These are phyloP conservation scores for Tephrocybe sp. DNA, from an alignment of 768 basidiomycete species.

Conservation along the genomic window DNA sequence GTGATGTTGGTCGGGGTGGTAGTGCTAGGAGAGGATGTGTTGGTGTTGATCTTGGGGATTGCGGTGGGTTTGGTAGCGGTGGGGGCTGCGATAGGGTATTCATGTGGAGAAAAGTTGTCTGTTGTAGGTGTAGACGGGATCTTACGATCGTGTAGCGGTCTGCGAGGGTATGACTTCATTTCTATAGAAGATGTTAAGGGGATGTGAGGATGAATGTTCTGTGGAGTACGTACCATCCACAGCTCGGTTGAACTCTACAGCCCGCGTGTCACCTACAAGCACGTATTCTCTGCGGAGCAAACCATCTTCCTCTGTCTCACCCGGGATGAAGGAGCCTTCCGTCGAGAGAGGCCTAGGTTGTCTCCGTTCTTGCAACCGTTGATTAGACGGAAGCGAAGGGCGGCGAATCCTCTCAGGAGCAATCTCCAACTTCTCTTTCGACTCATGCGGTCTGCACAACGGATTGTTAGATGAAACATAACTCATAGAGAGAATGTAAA, in stretches of 20 bases:
- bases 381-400: constrained; percentile 14
- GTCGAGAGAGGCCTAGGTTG: constrained; percentile 39
- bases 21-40: constrained; percentile 38
- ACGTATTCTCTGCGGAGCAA: constrained; percentile 87
- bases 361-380: constrained; percentile 12
- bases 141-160: constrained; percentile 56
- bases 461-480: too few relatives aligned
- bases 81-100: constrained; percentile 28
- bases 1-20: constrained; percentile 40
- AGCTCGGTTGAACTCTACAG: constrained; percentile 88
- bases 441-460: constrained; percentile 18
- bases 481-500: constrained; percentile 1
- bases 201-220: not conserved
- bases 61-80: constrained; percentile 10
- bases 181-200: constrained; percentile 38
- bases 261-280: constrained; percentile 84
- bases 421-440: constrained; percentile 21
- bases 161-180: constrained; percentile 56
- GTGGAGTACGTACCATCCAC: constrained; percentile 70
- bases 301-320: constrained; percentile 83
- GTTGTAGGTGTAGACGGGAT: constrained; percentile 44
- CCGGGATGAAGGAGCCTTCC: constrained; percentile 70
- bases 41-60: constrained; percentile 7
- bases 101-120: constrained; percentile 40
- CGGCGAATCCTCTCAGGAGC: constrained; percentile 19